Conservation (phyloP, 768 basidiomycete genomes). For the Rhizopogon sp. region DNA sequence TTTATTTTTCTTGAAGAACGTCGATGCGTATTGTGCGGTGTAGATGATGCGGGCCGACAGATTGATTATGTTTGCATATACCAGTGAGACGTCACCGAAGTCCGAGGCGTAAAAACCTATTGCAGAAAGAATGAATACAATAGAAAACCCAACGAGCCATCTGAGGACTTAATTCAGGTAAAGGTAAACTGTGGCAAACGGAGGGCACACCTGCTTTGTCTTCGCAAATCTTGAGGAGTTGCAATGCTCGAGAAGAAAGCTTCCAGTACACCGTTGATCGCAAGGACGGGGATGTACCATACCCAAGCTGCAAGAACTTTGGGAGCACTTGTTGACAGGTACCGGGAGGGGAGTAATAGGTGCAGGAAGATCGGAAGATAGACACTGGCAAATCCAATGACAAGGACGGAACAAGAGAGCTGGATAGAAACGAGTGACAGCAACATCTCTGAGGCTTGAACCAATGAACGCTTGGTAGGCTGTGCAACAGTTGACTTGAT, state of each 20-base stretch:
- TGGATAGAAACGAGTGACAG: conserved; percentile 62
- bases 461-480: conserved; percentile 14
- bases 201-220: conserved; percentile 53
- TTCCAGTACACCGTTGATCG: conserved; percentile 87
- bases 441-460: conserved; percentile 47
- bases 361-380: conserved; percentile 68
- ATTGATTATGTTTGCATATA: conserved; percentile 74
- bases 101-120: conserved; percentile 39
- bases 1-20: conserved; percentile 37
- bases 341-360: conserved; percentile 65
- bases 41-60: conserved; percentile 60
- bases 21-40: conserved; percentile 42
- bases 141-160: conserved; percentile 79
- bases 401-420: conserved; percentile 57
- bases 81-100: conserved; percentile 63
- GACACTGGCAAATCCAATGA: conserved; percentile 69
- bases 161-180: conserved; percentile 21
- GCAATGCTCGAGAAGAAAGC: conserved; percentile 86
- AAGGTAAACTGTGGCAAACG: background rate
- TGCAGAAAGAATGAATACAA: conserved; percentile 56
- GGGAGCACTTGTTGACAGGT: conserved; percentile 76
- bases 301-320: conserved; percentile 74
- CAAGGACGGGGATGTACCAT: conserved; percentile 86
- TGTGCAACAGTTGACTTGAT: background rate
- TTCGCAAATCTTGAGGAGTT: conserved; percentile 54